phyloP scores from a whole-genome alignment of 164 flowering plant species.

The Dillenia turbinata region DNA sequence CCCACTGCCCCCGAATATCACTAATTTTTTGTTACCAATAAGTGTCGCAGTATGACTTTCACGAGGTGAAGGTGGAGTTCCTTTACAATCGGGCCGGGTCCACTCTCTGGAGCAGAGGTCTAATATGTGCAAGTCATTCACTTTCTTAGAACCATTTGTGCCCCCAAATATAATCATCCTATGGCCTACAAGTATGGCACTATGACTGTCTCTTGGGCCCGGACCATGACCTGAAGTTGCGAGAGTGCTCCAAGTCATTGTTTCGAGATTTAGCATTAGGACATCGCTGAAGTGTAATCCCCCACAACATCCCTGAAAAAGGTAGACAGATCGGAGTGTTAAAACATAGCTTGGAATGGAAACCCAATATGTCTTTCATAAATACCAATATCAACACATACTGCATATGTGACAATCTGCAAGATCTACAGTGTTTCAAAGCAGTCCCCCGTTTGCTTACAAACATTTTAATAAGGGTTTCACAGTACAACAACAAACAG shows the following conservation, averaged over 20 bases:
- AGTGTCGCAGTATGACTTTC: slow-evolving; percentile 88
- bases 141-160: slow-evolving; percentile 82
- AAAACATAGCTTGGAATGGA: neutral
- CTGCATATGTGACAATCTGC: too few relatives aligned
- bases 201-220: slow-evolving; percentile 93
- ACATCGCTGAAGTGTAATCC: slow-evolving; percentile 91
- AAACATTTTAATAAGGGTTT: too few relatives aligned
- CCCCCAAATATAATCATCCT: slow-evolving; percentile 92
- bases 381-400: too few relatives aligned
- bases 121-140: slow-evolving; percentile 72
- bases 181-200: slow-evolving; percentile 59
- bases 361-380: neutral
- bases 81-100: slow-evolving; percentile 55
- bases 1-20: slow-evolving; percentile 96
- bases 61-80: slow-evolving; percentile 73
- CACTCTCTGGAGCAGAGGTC: slow-evolving; percentile 70
- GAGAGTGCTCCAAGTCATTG: slow-evolving; percentile 73
- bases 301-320: slow-evolving; percentile 89
- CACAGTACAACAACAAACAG: too few relatives aligned
- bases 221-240: slow-evolving; percentile 74
- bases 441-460: neutral
- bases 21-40: slow-evolving; percentile 56
- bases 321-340: neutral
- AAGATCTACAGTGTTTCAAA: neutral
- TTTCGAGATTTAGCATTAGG: slow-evolving; percentile 55